Evolutionary conservation across 1,284 basidiomycete genomes (phyloP), one percentile per base, ranked within the genome.

Genomic region (Volvariella surrecta): DNA sequence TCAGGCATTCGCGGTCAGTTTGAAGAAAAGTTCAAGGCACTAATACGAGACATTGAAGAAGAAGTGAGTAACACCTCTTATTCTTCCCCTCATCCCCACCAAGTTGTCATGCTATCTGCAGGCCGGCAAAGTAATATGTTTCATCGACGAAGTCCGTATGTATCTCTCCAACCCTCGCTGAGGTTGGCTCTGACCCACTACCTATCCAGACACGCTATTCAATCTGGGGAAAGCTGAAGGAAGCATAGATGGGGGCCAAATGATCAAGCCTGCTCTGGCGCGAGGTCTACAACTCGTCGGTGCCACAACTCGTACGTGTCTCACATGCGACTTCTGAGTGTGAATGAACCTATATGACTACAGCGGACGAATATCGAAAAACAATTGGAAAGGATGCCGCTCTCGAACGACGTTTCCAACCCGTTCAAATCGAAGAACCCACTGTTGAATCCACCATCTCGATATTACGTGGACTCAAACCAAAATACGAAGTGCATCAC

Each of bases 331-430:
- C n/a, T n/a, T n/a, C n/a, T 35, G 11, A 19, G 17, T 35, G 13
- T n/a, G 43, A 11, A 22, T 30, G 40, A 24, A 40, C 32, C 40
- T 45, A 42, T 31, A 31, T 35, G 34, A 4, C 3, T 30, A 37
- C 50, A 83, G 82, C 82, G 16, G 89, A 94, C 55, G 92, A 96
- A 58, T 96, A 93, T 59, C 73, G 89, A 24, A 90, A 91, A 60
- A 88, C 85, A 0, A 95, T 96, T 37, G 89, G 84, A 41, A 95
- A 94, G 61, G 93, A 96, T 54, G 83, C 89, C 0, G 92, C 92
- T 1, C 77, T 96, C 1, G 89, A 93, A 52, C 74, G 91, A 19
- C 80, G 92, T 1, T 96, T 96, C 67, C 90, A 93, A 56, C 87
- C 89, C 0, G 82, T 96, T 2, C 69, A 73, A 38, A 89, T 95